A percentile compares a stretch with the other conserved stretches of the same genome.
Evolutionary conservation across 2,329 filamentous ascomycete species (phyloP).

Genomic region (Ascosphaera aggregata): DNA sequence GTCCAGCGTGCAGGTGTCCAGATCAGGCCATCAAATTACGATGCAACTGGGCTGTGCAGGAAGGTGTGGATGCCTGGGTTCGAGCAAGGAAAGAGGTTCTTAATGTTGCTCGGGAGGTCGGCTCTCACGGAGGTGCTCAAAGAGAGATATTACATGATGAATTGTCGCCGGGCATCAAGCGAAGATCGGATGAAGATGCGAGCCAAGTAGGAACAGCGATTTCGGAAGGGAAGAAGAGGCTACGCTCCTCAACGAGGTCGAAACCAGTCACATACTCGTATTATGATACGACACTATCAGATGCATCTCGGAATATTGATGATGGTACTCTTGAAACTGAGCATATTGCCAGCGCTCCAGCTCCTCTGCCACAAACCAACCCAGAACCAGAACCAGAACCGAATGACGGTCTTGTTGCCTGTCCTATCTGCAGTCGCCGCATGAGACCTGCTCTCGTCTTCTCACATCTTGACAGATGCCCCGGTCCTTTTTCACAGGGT

Average conservation of each 20-base stretch:
- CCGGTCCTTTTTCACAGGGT: constrained; percentile 8
- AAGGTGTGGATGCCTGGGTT: constrained; percentile 59
- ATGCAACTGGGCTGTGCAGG: constrained; percentile 64
- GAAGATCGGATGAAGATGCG: neutral
- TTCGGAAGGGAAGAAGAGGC: neutral
- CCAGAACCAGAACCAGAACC: constrained; percentile 14
- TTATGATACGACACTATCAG: neutral
- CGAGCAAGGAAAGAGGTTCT: constrained; percentile 39
- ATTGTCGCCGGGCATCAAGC: neutral
- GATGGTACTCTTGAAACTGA: neutral
- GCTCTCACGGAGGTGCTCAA: neutral
- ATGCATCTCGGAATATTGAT: neutral
- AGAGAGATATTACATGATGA: neutral
- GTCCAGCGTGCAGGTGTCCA: constrained; percentile 53
- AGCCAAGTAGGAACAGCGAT: neutral
- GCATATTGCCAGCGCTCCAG: neutral
- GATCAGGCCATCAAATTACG: constrained; percentile 72
- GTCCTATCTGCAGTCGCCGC: constrained; percentile 54
- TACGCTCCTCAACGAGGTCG: neutral
- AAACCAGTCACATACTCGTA: neutral
- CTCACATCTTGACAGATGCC: constrained; percentile 52
- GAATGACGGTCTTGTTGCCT: constrained; percentile 58
- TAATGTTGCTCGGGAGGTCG: constrained; percentile 31
- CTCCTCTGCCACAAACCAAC: neutral
- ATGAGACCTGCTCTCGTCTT: constrained; percentile 68